phyloP scores from a whole-genome alignment of 1,284 basidiomycete genomes.

The Fomitopsis betulina region DNA sequence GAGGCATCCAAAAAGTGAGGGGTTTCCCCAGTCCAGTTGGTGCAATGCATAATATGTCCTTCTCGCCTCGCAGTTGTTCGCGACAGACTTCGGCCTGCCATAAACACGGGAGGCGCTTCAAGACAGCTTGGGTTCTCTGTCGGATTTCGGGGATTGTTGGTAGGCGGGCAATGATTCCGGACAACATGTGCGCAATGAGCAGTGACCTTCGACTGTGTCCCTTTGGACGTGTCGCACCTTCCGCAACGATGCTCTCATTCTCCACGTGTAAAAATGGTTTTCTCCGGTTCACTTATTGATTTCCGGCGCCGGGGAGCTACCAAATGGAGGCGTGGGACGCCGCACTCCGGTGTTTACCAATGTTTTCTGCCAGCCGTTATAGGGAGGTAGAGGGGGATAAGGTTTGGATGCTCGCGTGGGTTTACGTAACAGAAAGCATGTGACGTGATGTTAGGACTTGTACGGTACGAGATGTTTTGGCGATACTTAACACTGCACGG shows the following conservation, averaged over 20 bases:
- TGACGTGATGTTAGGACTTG: too few species aligned
- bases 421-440: too few species aligned
- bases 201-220: too few species aligned
- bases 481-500: too few species aligned
- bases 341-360: background rate
- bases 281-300: too few species aligned
- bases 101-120: background rate
- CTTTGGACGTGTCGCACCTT: too few species aligned
- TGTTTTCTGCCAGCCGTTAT: constrained; percentile 1
- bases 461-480: too few species aligned
- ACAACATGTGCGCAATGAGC: too few species aligned
- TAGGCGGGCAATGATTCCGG: too few species aligned
- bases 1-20: constrained; percentile 27
- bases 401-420: too few species aligned
- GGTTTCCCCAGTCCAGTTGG: constrained; percentile 27
- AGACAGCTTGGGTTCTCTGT: background rate
- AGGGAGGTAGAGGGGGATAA: background rate
- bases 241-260: too few species aligned
- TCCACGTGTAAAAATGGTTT: too few species aligned
- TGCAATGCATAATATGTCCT: constrained; percentile 21
- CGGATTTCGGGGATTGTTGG: background rate
- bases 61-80: constrained; percentile 5
- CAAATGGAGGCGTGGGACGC: background rate
- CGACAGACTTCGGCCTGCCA: constrained; percentile 17
- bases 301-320: background rate